Base-by-base conservation (phyloP, 2,329 filamentous ascomycete genomes). In the Corynespora cassiicola region DNA sequence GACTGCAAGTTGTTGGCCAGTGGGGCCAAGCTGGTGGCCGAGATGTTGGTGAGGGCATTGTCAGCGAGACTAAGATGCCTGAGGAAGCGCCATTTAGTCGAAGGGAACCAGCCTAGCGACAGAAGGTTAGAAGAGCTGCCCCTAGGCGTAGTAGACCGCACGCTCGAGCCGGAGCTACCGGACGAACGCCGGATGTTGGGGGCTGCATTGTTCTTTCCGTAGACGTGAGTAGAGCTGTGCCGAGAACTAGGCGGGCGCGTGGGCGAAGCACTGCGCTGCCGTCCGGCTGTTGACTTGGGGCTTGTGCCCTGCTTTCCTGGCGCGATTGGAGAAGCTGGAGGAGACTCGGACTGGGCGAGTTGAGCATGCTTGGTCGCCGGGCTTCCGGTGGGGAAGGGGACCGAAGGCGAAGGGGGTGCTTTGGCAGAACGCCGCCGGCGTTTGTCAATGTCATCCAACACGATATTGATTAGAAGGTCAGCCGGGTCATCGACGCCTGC, bases 401-500 rank as follows among this genome's bases (percentile, higher is more conserved):
- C 79, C 2, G 87, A 86, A 3, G 91, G 89, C 0, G 90, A 95
- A 9, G 85, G 78, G 48, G 94, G 88, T 7, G 84, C 79, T 71
- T 95, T 97, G 26, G 90, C 90, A 1, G 91, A 95, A 33, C 94
- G 84, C 45, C 90, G 84, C 16, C 92, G 84, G 50, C 94, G 81
- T 72, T 89, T 94, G 68, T 97, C 92, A 79, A 95, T 94, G 61
- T 99, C 94, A 63, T 99, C 94, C 45, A 99, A 73, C 17, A 99
- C 91, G 54, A 99, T 95, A 56, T 95, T 87, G 49, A 94, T 88
- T 31, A 97, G 76, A 24, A 99, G 80, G 63, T 97, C 94, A 12
- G 86, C 86, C 3, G 90, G 90, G 61, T 99, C 91, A 49, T 96
- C 90, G 28, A 99, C 78, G 48, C 86, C 84, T 38, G 88, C 92